A percentile compares a stretch with the other conserved stretches of the same genome.
These are phyloP conservation scores for Didymella glomerata DNA, from an alignment of 2,329 filamentous ascomycete genomes.

Conservation along the genomic window DNA sequence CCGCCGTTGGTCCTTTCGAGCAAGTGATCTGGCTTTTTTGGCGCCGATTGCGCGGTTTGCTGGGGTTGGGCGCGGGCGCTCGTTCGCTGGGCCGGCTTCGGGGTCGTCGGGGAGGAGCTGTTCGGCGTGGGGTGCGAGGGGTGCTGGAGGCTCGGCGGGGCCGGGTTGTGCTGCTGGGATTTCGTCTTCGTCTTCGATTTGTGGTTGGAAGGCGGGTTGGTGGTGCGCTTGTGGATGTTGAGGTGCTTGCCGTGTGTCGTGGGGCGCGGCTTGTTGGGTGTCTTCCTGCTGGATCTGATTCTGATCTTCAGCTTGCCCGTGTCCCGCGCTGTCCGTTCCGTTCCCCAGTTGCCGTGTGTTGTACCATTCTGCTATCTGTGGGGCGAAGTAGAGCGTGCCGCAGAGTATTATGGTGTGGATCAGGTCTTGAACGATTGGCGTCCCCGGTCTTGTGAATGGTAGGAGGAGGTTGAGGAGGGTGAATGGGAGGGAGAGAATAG, in stretches of 20 bases:
- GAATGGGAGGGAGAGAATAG: constrained; percentile 39
- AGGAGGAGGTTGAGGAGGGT: constrained; percentile 54
- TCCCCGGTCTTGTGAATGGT: constrained; percentile 58
- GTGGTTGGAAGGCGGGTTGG: constrained; percentile 7
- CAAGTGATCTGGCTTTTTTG: constrained; percentile 60
- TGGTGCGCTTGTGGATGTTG: neutral
- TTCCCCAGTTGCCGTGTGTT: constrained; percentile 30
- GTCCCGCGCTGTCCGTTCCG: constrained; percentile 8
- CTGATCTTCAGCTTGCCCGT: neutral
- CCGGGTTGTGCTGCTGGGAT: constrained; percentile 35
- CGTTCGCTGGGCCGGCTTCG: constrained; percentile 45
- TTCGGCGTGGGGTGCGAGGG: constrained; percentile 7
- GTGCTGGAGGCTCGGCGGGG: constrained; percentile 9
- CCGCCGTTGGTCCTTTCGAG: constrained; percentile 54
- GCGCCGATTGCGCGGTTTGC: constrained; percentile 54
- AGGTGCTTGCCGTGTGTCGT: constrained; percentile 1
- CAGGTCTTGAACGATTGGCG: constrained; percentile 58
- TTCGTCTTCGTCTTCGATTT: constrained; percentile 17
- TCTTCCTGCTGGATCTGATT: constrained; percentile 4
- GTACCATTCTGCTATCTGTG: constrained; percentile 56
- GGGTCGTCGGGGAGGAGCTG: constrained; percentile 8
- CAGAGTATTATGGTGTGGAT: constrained; percentile 56
- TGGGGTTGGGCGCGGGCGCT: constrained; percentile 36
- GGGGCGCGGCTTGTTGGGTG: neutral
- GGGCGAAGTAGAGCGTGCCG: constrained; percentile 57